Conservation (phyloP, 345 rosid species). For the Psidium guajava region DNA sequence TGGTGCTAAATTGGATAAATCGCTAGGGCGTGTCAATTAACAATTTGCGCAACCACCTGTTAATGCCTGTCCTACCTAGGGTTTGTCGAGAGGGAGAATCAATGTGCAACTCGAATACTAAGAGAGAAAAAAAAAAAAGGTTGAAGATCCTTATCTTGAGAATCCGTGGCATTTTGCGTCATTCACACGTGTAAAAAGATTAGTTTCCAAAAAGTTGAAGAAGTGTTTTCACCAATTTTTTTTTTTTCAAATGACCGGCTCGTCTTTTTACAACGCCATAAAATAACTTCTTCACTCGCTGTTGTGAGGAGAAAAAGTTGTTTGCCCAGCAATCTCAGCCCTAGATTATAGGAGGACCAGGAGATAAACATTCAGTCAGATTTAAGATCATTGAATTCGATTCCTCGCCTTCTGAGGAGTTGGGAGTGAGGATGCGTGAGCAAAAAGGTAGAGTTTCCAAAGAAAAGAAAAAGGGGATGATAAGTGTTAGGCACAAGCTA, state of each 20-base stretch:
- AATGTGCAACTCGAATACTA: background rate
- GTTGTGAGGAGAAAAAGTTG: background rate
- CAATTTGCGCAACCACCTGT: background rate
- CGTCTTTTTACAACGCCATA: background rate
- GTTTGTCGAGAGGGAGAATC: background rate
- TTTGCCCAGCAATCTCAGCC: background rate
- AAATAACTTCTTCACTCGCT: background rate
- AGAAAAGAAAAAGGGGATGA: background rate
- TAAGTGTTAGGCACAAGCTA: background rate
- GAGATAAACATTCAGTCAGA: background rate
- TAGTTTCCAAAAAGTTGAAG: background rate
- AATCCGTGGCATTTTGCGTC: background rate
- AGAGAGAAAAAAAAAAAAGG: background rate
- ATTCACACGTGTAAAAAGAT: background rate
- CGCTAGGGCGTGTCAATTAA: background rate
- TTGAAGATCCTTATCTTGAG: background rate
- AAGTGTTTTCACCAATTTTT: background rate
- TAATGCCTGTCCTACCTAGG: background rate
- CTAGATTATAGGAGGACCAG: background rate
- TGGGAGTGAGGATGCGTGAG: too few species aligned
- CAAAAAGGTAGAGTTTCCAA: too few species aligned
- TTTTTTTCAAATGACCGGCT: background rate
- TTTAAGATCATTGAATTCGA: background rate
- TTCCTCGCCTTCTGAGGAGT: too few species aligned
- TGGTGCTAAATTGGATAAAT: background rate